These are phyloP conservation scores for Fusarium sulawesiense DNA, from an alignment of 2,329 filamentous ascomycete species.

Conservation along the genomic window DNA sequence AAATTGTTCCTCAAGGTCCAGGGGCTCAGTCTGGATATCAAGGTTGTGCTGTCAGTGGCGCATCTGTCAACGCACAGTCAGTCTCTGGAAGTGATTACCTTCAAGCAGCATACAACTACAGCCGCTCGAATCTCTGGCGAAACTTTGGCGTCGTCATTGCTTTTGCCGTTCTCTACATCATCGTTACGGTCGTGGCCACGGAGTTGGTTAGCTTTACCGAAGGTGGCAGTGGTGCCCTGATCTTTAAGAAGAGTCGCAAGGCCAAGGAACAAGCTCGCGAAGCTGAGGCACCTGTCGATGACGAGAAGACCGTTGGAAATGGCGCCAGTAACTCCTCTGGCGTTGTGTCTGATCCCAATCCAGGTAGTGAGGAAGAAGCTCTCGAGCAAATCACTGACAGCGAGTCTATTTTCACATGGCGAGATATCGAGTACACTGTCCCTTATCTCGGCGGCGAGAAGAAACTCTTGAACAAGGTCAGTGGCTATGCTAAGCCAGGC, in stretches of 20 bases:
- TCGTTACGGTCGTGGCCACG: slow-evolving; percentile 37
- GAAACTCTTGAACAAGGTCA: slow-evolving; percentile 62
- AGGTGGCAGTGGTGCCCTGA: slow-evolving; percentile 73
- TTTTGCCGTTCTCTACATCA: slow-evolving; percentile 32
- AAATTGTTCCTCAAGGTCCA: slow-evolving; percentile 61
- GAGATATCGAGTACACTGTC: slow-evolving; percentile 77
- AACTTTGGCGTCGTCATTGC: slow-evolving; percentile 41
- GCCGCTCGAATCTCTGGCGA: slow-evolving; percentile 37
- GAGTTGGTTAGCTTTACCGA: slow-evolving; percentile 51
- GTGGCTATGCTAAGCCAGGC: slow-evolving; percentile 83
- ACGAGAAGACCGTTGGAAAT: slow-evolving; percentile 41
- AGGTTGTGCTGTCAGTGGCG: slow-evolving; percentile 67
- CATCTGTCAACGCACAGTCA: slow-evolving; percentile 44
- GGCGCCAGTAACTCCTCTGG: slow-evolving; percentile 4
- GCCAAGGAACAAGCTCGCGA: slow-evolving; percentile 58
- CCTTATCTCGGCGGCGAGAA: slow-evolving; percentile 56
- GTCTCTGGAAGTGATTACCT: slow-evolving; percentile 69
- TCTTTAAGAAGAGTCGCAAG: slow-evolving; percentile 76
- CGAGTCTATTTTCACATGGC: slow-evolving; percentile 72
- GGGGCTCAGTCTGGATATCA: slow-evolving; percentile 57
- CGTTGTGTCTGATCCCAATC: slow-evolving; percentile 11
- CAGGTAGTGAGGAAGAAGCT: slow-evolving; percentile 13
- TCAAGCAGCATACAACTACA: slow-evolving; percentile 59
- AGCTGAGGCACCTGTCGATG: slow-evolving; percentile 42
- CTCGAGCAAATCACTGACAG: slow-evolving; percentile 48